phyloP scores from a whole-genome alignment of 768 basidiomycete genomes.

The Rhodosporidiobolus odoratus region DNA sequence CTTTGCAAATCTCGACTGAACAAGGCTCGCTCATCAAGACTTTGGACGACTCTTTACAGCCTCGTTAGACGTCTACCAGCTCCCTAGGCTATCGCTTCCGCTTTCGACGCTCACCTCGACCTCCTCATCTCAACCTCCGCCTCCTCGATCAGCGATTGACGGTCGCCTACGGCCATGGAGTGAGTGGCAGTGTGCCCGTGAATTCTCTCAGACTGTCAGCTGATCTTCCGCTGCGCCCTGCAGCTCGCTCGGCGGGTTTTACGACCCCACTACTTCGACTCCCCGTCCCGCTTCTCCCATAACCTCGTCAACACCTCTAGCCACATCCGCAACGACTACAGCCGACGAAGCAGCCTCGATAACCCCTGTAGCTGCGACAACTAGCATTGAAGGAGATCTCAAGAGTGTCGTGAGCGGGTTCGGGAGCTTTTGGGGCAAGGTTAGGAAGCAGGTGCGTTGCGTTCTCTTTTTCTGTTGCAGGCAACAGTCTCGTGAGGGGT shows the following conservation, averaged over 20 bases:
- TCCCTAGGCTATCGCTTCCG: no score
- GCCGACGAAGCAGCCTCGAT: neutral
- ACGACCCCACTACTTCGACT: neutral
- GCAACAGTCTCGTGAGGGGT: neutral
- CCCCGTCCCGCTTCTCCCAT: neutral
- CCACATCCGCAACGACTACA: neutral
- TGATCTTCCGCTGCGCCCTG: neutral
- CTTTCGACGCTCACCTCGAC: no score
- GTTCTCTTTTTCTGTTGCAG: neutral
- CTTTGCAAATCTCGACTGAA: no score
- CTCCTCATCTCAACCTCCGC: no score
- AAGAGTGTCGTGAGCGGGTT: conserved; percentile 29
- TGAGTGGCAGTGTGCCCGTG: no score
- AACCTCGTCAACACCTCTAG: neutral
- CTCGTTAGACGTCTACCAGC: no score
- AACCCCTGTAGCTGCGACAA: neutral
- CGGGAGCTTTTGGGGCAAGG: conserved; percentile 34
- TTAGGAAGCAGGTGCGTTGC: conserved; percentile 34
- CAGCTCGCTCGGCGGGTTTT: conserved; percentile 3
- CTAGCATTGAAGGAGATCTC: conserved; percentile 9
- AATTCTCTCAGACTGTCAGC: no score
- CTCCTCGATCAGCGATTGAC: no score
- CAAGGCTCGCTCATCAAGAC: no score
- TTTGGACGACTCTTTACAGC: no score
- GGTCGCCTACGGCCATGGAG: no score